Conservation (phyloP, 2,329 filamentous ascomycete species). For the Polytolypa hystricis region DNA sequence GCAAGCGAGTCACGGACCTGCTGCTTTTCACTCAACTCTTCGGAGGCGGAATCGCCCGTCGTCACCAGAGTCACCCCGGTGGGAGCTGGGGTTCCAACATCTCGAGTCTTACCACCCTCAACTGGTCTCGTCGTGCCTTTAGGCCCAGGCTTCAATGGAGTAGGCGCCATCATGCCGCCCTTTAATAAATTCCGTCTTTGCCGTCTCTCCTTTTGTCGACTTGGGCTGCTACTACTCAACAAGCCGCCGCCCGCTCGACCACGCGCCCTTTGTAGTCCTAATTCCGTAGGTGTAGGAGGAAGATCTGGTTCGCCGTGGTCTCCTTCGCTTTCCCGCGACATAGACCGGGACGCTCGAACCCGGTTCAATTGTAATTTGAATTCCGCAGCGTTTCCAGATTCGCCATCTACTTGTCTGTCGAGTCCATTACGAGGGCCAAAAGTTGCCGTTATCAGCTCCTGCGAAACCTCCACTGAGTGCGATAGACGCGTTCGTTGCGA, state of each 20-base stretch:
- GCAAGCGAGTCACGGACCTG: conserved; percentile 43
- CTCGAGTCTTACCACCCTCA: conserved; percentile 8
- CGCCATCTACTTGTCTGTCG: too few species aligned
- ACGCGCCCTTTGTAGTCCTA: conserved; percentile 26
- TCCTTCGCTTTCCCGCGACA: too few species aligned
- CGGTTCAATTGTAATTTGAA: background rate
- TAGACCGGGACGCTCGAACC: background rate
- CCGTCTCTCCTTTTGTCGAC: conserved; percentile 18
- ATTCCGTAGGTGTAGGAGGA: conserved; percentile 39
- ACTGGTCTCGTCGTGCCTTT: conserved; percentile 12
- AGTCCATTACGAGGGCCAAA: too few species aligned
- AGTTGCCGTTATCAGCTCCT: too few species aligned
- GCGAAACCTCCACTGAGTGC: background rate
- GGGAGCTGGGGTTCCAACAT: conserved; percentile 4
- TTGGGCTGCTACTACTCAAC: conserved; percentile 27
- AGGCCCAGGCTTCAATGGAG: conserved; percentile 23
- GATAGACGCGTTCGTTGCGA: background rate
- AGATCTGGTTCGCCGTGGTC: conserved; percentile 50
- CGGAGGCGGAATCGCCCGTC: conserved; percentile 13
- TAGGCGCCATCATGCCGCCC: conserved; percentile 16
- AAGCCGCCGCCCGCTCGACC: conserved; percentile 18
- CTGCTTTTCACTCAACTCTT: conserved; percentile 35
- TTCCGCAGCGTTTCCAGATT: too few species aligned
- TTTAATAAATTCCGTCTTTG: conserved; percentile 17
- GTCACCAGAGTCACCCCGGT: background rate